These are phyloP conservation scores for Potentilla sterilis DNA, from an alignment of 306 rosid genomes.

Conservation along the genomic window DNA sequence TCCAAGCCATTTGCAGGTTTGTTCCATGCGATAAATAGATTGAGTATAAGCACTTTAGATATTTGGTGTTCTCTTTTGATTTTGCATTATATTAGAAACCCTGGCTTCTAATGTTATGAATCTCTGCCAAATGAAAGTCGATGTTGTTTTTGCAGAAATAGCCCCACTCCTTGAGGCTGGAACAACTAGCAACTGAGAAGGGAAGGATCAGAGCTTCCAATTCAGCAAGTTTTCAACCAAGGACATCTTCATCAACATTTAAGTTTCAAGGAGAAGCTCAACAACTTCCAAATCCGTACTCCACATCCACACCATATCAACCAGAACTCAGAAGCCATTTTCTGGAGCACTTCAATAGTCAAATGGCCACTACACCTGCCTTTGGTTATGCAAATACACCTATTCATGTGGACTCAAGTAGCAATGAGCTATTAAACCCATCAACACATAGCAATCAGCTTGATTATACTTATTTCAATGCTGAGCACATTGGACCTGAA, in stretches of 20 bases:
- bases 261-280: background rate
- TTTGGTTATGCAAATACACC: background rate
- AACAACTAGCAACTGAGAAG: conserved; percentile 8
- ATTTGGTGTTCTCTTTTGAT: background rate
- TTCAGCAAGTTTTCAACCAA: background rate
- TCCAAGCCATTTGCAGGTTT: conserved; percentile 41
- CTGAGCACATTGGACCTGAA: too few relatives aligned
- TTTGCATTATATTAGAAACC: background rate
- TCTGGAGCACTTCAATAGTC: background rate
- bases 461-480: too few relatives aligned
- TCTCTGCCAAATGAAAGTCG: background rate
- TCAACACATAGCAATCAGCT: background rate
- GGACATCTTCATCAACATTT: background rate
- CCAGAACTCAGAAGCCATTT: background rate
- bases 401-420: conserved; percentile 4
- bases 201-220: background rate
- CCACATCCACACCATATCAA: background rate
- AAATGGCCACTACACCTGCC: background rate
- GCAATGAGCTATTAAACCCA: background rate
- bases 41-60: background rate
- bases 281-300: background rate
- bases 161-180: conserved; percentile 21
- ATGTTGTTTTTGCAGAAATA: conserved; percentile 22
- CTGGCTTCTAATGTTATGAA: background rate
- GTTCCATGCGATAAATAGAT: background rate